A percentile compares a stretch with the other conserved stretches of the same genome.
These are phyloP conservation scores for Suhomyces kilbournensis DNA, from an alignment of 805 yeast genomes.

Conservation along the genomic window DNA sequence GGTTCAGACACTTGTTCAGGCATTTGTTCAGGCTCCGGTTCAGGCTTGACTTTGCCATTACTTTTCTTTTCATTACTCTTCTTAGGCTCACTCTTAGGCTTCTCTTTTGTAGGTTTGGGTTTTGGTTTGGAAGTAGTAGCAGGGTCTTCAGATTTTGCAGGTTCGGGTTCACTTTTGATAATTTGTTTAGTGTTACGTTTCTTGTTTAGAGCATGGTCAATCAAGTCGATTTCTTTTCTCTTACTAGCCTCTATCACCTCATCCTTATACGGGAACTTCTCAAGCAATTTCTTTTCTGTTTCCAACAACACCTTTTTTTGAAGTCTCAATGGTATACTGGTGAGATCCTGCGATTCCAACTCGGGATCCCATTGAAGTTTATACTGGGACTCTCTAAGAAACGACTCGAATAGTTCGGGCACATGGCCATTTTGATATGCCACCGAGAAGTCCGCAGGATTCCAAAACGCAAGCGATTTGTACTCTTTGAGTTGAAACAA, in stretches of 20 bases:
- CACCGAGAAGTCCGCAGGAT: conserved; percentile 45
- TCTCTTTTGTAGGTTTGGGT: background rate
- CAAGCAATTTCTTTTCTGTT: conserved; percentile 26
- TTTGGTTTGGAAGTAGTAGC: background rate
- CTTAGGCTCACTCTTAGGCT: background rate
- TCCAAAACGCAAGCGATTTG: conserved; percentile 59
- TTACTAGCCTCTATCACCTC: conserved; percentile 24
- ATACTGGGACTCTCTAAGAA: conserved; percentile 24
- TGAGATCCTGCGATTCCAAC: conserved; percentile 21
- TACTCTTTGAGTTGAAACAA: conserved; percentile 61
- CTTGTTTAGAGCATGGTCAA: conserved; percentile 4
- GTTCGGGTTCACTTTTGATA: background rate
- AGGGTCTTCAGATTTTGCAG: background rate
- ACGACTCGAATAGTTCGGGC: conserved; percentile 33
- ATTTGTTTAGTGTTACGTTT: background rate
- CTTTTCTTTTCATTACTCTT: too few relatives aligned
- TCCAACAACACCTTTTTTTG: conserved; percentile 39
- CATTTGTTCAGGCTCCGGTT: background rate
- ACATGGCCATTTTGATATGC: conserved; percentile 17
- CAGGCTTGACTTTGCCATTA: conserved; percentile 1
- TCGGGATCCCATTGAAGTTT: conserved; percentile 33
- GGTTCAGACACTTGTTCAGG: background rate
- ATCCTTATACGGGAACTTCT: conserved; percentile 36
- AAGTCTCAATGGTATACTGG: conserved; percentile 36
- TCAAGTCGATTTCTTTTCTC: conserved; percentile 18